A percentile compares a stretch with the other conserved stretches of the same genome.
These are phyloP conservation scores for Wickerhamomyces rabaulensis DNA, from an alignment of 805 yeast genomes.

Conservation along the genomic window DNA sequence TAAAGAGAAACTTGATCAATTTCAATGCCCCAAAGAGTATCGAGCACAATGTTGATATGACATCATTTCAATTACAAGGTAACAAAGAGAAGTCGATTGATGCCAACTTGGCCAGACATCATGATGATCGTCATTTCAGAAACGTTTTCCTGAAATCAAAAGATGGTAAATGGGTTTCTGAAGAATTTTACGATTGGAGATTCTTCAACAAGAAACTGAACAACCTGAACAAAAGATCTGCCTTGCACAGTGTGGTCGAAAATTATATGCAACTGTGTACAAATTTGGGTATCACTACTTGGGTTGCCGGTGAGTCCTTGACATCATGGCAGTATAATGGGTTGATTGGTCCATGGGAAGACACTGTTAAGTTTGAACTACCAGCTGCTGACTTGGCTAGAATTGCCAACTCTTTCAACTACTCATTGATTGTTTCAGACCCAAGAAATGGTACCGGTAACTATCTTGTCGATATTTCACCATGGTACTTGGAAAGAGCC, in stretches of 20 bases:
- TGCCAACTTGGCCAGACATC: conserved; percentile 28
- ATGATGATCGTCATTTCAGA: conserved; percentile 28
- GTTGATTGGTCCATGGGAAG: conserved; percentile 48
- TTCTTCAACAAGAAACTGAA: conserved; percentile 45
- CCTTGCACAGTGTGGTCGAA: conserved; percentile 41
- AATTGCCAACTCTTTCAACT: conserved; percentile 42
- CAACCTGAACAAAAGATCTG: conserved; percentile 34
- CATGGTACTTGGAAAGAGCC: conserved; percentile 44
- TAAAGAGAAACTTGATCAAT: conserved; percentile 27
- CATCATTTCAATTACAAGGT: conserved; percentile 23
- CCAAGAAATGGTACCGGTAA: conserved; percentile 41
- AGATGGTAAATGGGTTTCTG: conserved; percentile 27
- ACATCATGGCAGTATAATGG: conserved; percentile 49
- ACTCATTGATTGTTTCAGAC: conserved; percentile 39
- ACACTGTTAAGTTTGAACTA: conserved; percentile 43
- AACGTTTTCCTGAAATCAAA: conserved; percentile 29
- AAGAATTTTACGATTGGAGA: conserved; percentile 58
- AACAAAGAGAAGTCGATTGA: conserved; percentile 24
- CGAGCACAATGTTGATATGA: conserved; percentile 15
- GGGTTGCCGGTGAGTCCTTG: conserved; percentile 46
- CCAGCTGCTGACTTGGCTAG: conserved; percentile 42
- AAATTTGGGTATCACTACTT: conserved; percentile 36
- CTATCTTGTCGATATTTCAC: conserved; percentile 43
- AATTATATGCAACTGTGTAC: conserved; percentile 41
- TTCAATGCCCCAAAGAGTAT: conserved; percentile 16